Conservation (phyloP, 148 eudicot genomes). For the Rhododendron ferrugineum region DNA sequence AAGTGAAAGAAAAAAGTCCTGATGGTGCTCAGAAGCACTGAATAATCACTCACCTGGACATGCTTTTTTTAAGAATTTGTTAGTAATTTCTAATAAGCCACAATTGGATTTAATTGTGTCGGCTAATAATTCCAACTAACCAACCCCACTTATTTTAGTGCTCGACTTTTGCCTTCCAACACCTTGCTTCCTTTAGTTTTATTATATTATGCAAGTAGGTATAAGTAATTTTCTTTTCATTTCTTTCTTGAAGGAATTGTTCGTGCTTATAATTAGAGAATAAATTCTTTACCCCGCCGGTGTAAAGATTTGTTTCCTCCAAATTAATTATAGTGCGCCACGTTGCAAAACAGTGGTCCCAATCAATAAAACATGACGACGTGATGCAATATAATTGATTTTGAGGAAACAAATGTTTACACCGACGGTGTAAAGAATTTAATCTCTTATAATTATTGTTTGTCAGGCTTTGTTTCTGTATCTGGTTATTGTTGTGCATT, state of each 20-base stretch:
- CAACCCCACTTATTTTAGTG: constrained; percentile 7
- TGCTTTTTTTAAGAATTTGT: neutral
- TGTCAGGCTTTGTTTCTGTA: too few relatives aligned
- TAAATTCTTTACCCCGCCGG: too few relatives aligned
- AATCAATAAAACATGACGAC: too few relatives aligned
- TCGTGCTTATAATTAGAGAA: too few relatives aligned
- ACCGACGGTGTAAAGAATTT: too few relatives aligned
- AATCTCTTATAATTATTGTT: too few relatives aligned
- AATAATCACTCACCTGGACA: neutral
- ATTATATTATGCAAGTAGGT: neutral
- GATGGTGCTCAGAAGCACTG: neutral
- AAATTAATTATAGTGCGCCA: too few relatives aligned
- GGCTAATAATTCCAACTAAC: constrained; percentile 2
- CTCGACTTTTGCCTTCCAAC: neutral
- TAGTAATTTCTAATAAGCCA: neutral
- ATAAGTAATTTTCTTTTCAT: constrained; percentile 6
- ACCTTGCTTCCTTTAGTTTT: neutral
- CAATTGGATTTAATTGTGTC: neutral
- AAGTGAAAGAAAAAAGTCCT: neutral
- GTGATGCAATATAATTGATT: too few relatives aligned
- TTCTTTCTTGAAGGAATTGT: neutral
- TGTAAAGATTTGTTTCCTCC: too few relatives aligned
- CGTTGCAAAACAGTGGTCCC: too few relatives aligned
- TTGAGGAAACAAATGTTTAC: too few relatives aligned
- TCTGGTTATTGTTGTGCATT: too few relatives aligned